Conservation (phyloP, 208 protist species). For the Wallacemonas sp. region DNA sequence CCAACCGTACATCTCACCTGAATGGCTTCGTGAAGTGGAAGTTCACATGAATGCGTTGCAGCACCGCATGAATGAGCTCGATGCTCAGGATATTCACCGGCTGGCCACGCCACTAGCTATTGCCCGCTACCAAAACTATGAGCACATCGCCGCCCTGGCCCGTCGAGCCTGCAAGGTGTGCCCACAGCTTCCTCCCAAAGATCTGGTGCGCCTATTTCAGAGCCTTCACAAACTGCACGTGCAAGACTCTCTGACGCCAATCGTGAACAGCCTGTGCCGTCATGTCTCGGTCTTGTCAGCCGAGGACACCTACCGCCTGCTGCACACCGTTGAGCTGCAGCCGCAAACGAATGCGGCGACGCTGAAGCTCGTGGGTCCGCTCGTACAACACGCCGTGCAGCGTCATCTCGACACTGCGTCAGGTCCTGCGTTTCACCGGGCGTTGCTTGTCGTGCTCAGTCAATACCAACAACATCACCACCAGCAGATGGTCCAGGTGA, state of each 20-base stretch:
- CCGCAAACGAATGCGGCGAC: constrained; percentile 59
- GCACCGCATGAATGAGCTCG: constrained; percentile 54
- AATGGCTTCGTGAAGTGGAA: constrained; percentile 30
- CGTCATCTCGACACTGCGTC: constrained; percentile 31
- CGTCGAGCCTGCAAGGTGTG: constrained; percentile 80
- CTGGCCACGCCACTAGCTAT: constrained; percentile 57
- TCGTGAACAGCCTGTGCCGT: constrained; percentile 63
- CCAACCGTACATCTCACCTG: constrained; percentile 13
- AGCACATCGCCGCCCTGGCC: constrained; percentile 57
- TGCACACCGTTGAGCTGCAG: constrained; percentile 62
- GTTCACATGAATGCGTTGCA: constrained; percentile 49
- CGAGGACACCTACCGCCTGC: constrained; percentile 56
- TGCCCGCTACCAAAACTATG: constrained; percentile 73
- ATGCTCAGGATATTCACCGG: constrained; percentile 32
- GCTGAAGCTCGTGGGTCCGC: constrained; percentile 40
- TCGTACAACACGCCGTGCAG: constrained; percentile 39
- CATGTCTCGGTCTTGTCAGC: constrained; percentile 38
- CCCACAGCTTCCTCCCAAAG: constrained; percentile 31
- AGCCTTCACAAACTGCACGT: constrained; percentile 76
- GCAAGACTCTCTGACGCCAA: constrained; percentile 72
- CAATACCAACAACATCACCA: constrained; percentile 2
- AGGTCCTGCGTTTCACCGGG: constrained; percentile 44
- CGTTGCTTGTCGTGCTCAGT: constrained; percentile 37
- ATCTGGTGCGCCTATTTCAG: constrained; percentile 68
- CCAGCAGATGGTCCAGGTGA: not conserved